A percentile compares a stretch with the other conserved stretches of the same genome.
phyloP scores from a whole-genome alignment of 176 grass and related monocot genomes.

The Pontederia crassipes region DNA sequence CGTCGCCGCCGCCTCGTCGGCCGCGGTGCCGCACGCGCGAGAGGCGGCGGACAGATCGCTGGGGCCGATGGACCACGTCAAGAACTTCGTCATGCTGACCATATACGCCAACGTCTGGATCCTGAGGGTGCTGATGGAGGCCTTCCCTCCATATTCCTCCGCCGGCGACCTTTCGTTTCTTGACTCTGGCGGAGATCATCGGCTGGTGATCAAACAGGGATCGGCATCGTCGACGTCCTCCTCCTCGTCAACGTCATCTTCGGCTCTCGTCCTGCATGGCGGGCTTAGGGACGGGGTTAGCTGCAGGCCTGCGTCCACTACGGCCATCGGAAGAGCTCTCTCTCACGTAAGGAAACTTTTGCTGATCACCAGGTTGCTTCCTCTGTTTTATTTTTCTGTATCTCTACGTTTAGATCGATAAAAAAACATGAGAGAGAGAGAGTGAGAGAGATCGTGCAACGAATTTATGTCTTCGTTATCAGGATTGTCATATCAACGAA shows the following conservation, averaged over 20 bases:
- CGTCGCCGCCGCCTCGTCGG: too few relatives aligned
- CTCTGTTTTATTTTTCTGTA: not conserved
- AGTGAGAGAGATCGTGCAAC: not conserved
- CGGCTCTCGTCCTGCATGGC: constrained; percentile 15
- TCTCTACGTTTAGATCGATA: too few relatives aligned
- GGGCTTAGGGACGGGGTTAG: not conserved
- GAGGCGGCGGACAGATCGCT: too few relatives aligned
- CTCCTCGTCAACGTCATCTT: constrained; percentile 6
- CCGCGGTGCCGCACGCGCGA: too few relatives aligned
- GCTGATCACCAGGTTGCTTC: not conserved
- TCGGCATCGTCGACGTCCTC: not conserved
- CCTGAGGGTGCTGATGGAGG: constrained; percentile 16
- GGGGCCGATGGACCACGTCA: too few relatives aligned
- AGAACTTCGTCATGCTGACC: too few relatives aligned
- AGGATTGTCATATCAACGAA: not conserved
- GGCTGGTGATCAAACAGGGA: constrained; percentile 2
- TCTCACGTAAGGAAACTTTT: constrained; percentile 17
- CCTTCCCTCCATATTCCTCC: constrained; percentile 17
- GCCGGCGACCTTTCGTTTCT: not conserved
- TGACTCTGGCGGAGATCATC: constrained; percentile 14
- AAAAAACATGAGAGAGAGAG: too few relatives aligned
- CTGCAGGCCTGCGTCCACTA: constrained; percentile 10
- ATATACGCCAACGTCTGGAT: constrained; percentile 20
- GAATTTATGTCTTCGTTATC: not conserved
- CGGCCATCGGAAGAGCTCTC: constrained; percentile 29